Base-by-base conservation (phyloP, 345 rosid genomes). In the Brassica incana region DNA sequence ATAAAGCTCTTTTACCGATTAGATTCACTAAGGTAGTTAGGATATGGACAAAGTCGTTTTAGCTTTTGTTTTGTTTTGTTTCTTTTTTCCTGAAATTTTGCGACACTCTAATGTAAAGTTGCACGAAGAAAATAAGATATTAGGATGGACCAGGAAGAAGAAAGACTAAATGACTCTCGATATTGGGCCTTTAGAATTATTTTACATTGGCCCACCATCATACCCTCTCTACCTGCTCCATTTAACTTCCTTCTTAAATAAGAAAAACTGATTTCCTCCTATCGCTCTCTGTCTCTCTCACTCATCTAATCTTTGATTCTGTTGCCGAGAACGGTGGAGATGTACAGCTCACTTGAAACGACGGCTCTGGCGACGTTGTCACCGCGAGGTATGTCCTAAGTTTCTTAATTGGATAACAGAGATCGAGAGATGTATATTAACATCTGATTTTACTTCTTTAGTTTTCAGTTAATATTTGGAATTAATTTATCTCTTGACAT, bases 291-390 rank as follows among this genome's bases (percentile, higher is more conserved):
- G 10, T 72, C 70, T 64, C 48, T 60, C 8, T 10, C 16, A 40
- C 52, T 67, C 63, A 48, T 18, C 77, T 32, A 20, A 33, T 56
- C 48, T 43, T 30, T 29, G 8, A 30, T 23, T 29, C 73, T 3
- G 5, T 11, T 1, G 38, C 62, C 30, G 12, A 6, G n/a, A 56
- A 56, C 62, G 33, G 65, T 27, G 2, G 45, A 61, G 16, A 74
- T 79, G 82, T 63, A 59, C 15, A 30, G n/a, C 62, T 78, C 82
- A 30, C 54, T 60, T 36, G 74, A 73, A n/a, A 74, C 75, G 60
- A 74, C 82, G 36, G 71, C 71, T 74, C 59, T 70, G 48, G 71
- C 75, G 16, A 79, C 78, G 23, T 50, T 69, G 27, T 70, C 43
- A 11, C 75, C 6, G 0, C 72, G 52, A 80, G 79, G 83, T 74